Evolutionary conservation across 345 rosid species (phyloP).

Genomic region (Brassica nigra): DNA sequence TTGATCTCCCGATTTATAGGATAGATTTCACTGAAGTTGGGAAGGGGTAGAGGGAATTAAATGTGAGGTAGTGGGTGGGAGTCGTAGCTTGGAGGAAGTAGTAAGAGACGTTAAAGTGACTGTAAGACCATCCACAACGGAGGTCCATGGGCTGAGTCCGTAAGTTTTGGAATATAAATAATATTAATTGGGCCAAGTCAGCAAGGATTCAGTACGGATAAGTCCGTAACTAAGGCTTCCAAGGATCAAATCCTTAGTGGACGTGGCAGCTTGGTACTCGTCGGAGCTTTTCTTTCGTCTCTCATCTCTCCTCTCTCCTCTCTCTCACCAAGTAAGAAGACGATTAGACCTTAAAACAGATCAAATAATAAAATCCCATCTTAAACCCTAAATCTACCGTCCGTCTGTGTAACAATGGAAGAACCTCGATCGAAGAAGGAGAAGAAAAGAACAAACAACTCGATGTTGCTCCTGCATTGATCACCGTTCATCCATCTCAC

Average conservation of each 20-base stretch:
- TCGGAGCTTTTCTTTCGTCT: no score
- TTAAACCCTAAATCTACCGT: slow-evolving; percentile 34
- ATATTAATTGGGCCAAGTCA: no score
- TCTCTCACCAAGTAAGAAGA: no score
- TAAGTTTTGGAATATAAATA: no score
- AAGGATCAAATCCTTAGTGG: no score
- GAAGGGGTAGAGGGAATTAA: not conserved
- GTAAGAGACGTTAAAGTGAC: not conserved
- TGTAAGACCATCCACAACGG: no score
- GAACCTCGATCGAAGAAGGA: slow-evolving; percentile 55
- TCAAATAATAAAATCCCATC: not conserved
- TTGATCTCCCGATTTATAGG: not conserved
- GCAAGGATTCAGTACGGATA: no score
- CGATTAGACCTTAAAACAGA: no score
- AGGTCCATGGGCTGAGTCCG: no score
- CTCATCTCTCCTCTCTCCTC: no score
- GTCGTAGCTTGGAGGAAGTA: not conserved
- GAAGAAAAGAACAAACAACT: slow-evolving; percentile 46
- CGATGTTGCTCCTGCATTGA: slow-evolving; percentile 84
- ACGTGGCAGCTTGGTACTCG: no score
- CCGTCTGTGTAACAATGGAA: slow-evolving; percentile 44
- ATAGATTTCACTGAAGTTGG: not conserved
- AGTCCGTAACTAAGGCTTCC: no score
- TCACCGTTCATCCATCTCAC: slow-evolving; percentile 70
- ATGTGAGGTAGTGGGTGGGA: not conserved